phyloP scores from a whole-genome alignment of 768 basidiomycete species.

The Pleurotus ostreatus region DNA sequence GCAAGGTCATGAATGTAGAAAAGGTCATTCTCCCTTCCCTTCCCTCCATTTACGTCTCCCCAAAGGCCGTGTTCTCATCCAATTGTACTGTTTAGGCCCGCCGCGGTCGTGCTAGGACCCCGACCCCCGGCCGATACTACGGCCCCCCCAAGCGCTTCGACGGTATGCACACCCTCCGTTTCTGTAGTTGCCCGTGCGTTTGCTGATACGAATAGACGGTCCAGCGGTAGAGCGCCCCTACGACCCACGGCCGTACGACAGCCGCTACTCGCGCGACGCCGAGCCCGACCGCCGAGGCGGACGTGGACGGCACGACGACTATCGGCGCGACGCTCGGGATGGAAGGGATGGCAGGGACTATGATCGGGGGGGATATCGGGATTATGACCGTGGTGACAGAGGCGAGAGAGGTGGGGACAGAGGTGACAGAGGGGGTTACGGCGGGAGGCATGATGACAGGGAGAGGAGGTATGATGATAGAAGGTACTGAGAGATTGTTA shows the following conservation, averaged over 20 bases:
- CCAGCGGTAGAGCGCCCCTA: conserved; percentile 76
- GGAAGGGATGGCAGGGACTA: conserved; percentile 28
- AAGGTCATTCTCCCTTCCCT: conserved; percentile 45
- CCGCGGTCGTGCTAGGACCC: conserved; percentile 83
- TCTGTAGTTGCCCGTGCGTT: conserved; percentile 1
- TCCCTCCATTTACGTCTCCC: not conserved
- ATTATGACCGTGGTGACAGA: conserved; percentile 19
- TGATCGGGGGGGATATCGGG: conserved; percentile 39
- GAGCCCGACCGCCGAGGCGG: conserved; percentile 26
- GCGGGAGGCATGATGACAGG: conserved; percentile 19
- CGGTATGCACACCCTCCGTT: conserved; percentile 32
- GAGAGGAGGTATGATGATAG: conserved; percentile 13
- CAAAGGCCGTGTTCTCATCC: not conserved
- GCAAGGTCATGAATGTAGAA: conserved; percentile 86
- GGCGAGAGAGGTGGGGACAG: conserved; percentile 18
- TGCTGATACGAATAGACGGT: not conserved
- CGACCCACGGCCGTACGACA: conserved; percentile 89
- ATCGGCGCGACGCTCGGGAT: conserved; percentile 39
- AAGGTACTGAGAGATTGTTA: conserved; percentile 8
- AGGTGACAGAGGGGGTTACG: conserved; percentile 19
- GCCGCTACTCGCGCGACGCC: conserved; percentile 66
- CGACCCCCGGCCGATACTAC: conserved; percentile 93
- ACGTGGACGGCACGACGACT: conserved; percentile 29
- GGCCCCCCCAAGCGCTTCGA: conserved; percentile 84
- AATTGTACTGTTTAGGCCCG: conserved; percentile 54